Conservation (phyloP, 2,329 filamentous ascomycete species). For the Gnomoniopsis sp. region DNA sequence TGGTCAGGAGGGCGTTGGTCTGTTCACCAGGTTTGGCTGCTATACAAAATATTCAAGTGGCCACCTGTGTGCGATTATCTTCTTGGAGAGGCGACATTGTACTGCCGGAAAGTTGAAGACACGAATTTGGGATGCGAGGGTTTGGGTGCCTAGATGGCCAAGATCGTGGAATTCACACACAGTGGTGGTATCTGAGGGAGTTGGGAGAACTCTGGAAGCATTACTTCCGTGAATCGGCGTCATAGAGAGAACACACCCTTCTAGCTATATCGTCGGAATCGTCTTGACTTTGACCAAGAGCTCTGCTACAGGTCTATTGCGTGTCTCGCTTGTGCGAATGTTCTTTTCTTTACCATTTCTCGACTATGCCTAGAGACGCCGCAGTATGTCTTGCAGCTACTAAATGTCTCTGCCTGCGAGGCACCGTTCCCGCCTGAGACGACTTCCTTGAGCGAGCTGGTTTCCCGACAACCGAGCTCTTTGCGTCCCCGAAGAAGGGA, state of each 20-base stretch:
- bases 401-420: neutral
- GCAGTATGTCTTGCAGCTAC: neutral
- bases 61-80: neutral
- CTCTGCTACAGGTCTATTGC: neutral
- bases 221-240: neutral
- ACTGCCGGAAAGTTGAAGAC: neutral
- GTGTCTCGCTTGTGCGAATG: neutral
- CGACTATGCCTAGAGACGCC: too few species aligned
- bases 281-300: neutral
- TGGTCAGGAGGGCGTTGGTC: neutral
- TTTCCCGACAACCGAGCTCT: neutral
- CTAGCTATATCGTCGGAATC: neutral
- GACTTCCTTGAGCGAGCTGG: neutral
- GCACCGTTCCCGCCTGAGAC: neutral
- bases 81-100: neutral
- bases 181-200: too few species aligned
- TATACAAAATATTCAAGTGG: neutral
- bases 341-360: too few species aligned
- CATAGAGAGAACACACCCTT: neutral
- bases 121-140: neutral
- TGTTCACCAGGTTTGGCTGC: neutral
- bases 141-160: neutral
- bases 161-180: neutral
- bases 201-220: neutral
- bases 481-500: neutral